Evolutionary conservation across 345 rosid species (phyloP).

Genomic region (Eucalyptus marginata): DNA sequence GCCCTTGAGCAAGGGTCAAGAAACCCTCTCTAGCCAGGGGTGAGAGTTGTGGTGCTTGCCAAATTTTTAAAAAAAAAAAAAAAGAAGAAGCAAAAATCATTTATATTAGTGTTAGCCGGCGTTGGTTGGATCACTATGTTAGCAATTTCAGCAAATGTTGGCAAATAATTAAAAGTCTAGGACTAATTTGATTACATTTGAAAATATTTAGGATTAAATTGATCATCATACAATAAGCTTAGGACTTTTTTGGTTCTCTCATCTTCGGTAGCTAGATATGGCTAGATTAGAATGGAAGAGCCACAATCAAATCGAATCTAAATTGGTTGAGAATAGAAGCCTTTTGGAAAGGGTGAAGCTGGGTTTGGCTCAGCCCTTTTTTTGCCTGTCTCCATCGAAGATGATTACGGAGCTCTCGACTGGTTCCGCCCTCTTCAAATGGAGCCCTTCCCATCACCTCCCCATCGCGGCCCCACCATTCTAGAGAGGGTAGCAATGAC

Average conservation of each 20-base stretch:
- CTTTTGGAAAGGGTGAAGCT: background rate
- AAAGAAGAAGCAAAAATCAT: background rate
- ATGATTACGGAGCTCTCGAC: background rate
- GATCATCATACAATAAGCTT: fast-evolving
- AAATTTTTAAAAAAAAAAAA: too few species aligned
- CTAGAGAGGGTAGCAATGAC: background rate
- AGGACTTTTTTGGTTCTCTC: background rate
- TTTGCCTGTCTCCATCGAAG: background rate
- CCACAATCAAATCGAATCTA: background rate
- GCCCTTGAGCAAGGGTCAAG: background rate
- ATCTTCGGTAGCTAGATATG: background rate
- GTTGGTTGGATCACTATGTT: fast-evolving
- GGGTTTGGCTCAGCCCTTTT: background rate
- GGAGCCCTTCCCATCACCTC: background rate
- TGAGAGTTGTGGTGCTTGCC: background rate
- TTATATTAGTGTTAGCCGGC: fast-evolving
- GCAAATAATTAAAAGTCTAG: background rate
- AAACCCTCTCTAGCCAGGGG: background rate
- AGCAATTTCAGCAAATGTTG: fast-evolving
- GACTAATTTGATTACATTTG: background rate
- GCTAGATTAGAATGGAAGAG: background rate
- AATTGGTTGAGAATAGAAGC: background rate
- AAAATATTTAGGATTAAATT: background rate
- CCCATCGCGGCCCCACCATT: background rate
- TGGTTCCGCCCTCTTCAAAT: background rate